Percentiles rank a stretch among this genome's conserved stretches.
phyloP scores from a whole-genome alignment of 805 yeast genomes.

The Starmera dryadoides region DNA sequence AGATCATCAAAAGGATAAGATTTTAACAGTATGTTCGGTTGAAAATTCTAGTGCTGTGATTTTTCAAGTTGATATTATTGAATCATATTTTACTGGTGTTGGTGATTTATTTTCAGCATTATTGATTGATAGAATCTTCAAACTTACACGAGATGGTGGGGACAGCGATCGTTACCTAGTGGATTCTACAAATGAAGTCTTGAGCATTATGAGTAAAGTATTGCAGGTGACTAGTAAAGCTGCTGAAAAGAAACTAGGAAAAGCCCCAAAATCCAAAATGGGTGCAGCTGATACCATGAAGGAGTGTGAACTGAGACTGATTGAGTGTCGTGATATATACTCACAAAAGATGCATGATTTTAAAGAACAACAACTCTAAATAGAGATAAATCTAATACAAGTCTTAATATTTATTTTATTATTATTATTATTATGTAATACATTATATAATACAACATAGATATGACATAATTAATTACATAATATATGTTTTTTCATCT shows the following conservation, averaged over 20 bases:
- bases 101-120: slow-evolving; percentile 88
- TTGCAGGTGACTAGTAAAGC: slow-evolving; percentile 37
- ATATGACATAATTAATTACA: no score
- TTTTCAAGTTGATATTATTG: slow-evolving; percentile 53
- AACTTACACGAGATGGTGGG: slow-evolving; percentile 5
- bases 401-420: no score
- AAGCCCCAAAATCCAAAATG: slow-evolving; percentile 39
- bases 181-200: slow-evolving; percentile 43
- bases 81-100: slow-evolving; percentile 89
- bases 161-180: slow-evolving; percentile 12
- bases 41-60: slow-evolving; percentile 3
- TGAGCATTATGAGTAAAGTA: slow-evolving; percentile 48
- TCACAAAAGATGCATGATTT: background rate
- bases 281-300: slow-evolving; percentile 57
- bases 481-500: no score
- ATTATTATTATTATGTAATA: no score
- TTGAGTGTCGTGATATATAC: slow-evolving; percentile 45
- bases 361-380: slow-evolving; percentile 2
- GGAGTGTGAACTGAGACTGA: slow-evolving; percentile 62
- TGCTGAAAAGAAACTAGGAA: slow-evolving; percentile 30
- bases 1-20: slow-evolving; percentile 7
- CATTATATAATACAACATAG: no score
- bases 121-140: slow-evolving; percentile 52
- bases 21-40: slow-evolving; percentile 15
- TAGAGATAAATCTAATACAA: no score